These are phyloP conservation scores for Hydnomerulius pinastri DNA, from an alignment of 768 basidiomycete species.

Conservation along the genomic window DNA sequence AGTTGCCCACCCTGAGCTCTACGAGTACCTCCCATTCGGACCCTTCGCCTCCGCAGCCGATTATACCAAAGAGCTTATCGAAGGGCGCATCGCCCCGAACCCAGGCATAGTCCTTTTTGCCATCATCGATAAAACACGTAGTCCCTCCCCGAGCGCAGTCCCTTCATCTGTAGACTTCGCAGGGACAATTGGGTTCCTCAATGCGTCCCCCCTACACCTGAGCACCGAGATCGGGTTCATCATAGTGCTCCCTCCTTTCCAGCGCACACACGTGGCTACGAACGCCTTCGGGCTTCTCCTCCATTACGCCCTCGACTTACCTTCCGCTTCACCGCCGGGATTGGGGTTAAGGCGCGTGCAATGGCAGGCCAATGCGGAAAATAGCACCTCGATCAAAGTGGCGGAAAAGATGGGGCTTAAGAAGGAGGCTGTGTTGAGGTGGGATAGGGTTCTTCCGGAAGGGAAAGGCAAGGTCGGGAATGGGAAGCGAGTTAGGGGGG, in stretches of 20 bases:
- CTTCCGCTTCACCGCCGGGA: conserved; percentile 35
- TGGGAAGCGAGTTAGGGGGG: conserved; percentile 32
- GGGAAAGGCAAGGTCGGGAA: conserved; percentile 40
- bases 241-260: conserved; percentile 57
- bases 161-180: conserved; percentile 38
- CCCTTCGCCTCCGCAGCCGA: conserved; percentile 43
- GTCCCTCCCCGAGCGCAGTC: not conserved
- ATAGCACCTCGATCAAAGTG: conserved; percentile 46
- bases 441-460: conserved; percentile 51
- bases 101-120: conserved; percentile 45
- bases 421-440: conserved; percentile 52
- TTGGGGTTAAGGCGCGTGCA: conserved; percentile 62
- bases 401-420: conserved; percentile 65
- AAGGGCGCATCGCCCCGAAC: conserved; percentile 37
- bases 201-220: conserved; percentile 43
- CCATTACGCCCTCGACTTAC: conserved; percentile 44
- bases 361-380: conserved; percentile 57
- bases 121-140: conserved; percentile 51
- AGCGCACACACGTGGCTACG: conserved; percentile 63
- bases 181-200: conserved; percentile 53
- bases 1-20: conserved; percentile 41
- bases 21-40: conserved; percentile 50
- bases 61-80: conserved; percentile 38
- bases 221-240: conserved; percentile 57
- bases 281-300: conserved; percentile 55